phyloP scores from a whole-genome alignment of 176 grass and related monocot species.

The Tillandsia fasciculata region DNA sequence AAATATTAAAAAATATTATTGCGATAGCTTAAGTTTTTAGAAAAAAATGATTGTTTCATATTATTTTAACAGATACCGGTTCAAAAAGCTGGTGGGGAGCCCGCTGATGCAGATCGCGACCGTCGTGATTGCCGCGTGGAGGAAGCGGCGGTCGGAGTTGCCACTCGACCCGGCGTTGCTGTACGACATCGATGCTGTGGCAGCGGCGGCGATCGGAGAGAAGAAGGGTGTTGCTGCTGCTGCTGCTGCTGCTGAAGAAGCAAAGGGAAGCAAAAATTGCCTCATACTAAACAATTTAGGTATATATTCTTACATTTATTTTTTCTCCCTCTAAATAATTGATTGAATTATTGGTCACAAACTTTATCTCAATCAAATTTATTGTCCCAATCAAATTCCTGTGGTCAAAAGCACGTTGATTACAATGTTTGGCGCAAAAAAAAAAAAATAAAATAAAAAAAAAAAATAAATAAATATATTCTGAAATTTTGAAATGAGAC shows the following conservation, averaged over 20 bases:
- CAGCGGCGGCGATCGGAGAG: conserved; percentile 11
- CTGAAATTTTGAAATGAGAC: too few species aligned
- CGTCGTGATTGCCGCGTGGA: conserved; percentile 53
- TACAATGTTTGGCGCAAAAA: too few species aligned
- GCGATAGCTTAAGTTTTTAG: too few species aligned
- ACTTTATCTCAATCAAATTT: too few species aligned
- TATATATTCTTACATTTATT: conserved; percentile 8
- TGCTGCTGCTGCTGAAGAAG: conserved; percentile 24
- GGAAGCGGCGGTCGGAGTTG: conserved; percentile 37
- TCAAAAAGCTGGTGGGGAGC: conserved; percentile 72
- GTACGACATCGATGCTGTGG: conserved; percentile 34
- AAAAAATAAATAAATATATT: too few species aligned
- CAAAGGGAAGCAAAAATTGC: conserved; percentile 62
- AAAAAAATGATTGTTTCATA: too few species aligned
- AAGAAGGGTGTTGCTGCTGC: background rate
- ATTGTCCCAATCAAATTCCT: too few species aligned
- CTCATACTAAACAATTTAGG: conserved; percentile 79
- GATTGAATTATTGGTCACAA: too few species aligned
- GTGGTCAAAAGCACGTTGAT: too few species aligned
- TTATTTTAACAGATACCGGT: conserved; percentile 23
- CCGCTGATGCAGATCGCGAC: conserved; percentile 76
- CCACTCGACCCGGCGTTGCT: conserved; percentile 47
- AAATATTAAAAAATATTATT: too few species aligned
- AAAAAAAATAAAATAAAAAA: too few species aligned
- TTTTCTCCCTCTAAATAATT: background rate